phyloP scores from a whole-genome alignment of 345 rosid species.

The Syzygium aromaticum region DNA sequence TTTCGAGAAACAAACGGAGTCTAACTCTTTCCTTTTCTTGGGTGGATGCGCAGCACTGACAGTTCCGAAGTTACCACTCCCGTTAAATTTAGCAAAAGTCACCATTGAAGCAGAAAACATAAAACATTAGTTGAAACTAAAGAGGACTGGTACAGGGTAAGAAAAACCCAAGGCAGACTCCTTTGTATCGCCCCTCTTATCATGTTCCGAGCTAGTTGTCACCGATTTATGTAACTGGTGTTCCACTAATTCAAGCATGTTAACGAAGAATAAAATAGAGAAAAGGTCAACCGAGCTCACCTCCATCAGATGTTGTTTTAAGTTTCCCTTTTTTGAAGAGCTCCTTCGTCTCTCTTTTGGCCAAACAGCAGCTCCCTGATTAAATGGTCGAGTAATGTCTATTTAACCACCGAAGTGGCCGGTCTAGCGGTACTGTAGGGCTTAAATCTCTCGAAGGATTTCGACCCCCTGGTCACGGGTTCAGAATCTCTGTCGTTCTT shows the following conservation, averaged over 20 bases:
- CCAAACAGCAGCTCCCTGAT: background rate
- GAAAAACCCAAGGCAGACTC: background rate
- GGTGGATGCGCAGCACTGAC: background rate
- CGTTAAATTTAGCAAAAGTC: background rate
- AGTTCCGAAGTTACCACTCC: background rate
- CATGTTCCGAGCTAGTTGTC: background rate
- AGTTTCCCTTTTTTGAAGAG: background rate
- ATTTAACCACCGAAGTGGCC: background rate
- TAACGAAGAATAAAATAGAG: background rate
- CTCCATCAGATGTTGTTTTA: background rate
- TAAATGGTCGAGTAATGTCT: background rate
- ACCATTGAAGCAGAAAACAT: background rate
- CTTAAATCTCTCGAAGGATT: background rate
- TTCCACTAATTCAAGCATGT: background rate
- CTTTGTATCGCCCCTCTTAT: background rate
- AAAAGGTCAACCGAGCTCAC: background rate
- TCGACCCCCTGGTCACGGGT: background rate
- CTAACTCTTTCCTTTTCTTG: too few relatives aligned
- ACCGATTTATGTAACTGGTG: background rate
- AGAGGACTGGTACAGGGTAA: background rate
- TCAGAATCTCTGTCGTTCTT: background rate
- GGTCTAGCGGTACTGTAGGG: background rate
- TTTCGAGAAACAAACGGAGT: fast-evolving
- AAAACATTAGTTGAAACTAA: background rate
- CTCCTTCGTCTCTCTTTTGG: background rate